Percentiles rank a stretch among this genome's conserved stretches.
These are phyloP conservation scores for Populus tremula DNA, from an alignment of 345 rosid genomes.

Conservation along the genomic window DNA sequence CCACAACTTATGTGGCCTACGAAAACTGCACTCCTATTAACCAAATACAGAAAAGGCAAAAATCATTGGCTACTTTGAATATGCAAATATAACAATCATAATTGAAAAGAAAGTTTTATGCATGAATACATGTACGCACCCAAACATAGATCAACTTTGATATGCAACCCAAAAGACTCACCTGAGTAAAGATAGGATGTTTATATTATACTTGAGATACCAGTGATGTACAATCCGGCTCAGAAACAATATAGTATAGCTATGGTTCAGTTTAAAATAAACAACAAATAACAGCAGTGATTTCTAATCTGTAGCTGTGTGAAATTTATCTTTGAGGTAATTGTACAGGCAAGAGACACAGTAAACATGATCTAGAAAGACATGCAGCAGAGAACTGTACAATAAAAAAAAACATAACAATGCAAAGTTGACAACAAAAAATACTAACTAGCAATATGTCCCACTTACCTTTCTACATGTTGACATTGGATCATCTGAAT, in stretches of 20 bases:
- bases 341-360: background rate
- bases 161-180: background rate
- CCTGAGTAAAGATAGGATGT: background rate
- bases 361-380: background rate
- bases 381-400: background rate
- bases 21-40: background rate
- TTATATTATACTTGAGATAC: background rate
- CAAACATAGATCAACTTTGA: background rate
- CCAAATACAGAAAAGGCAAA: background rate
- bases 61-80: background rate
- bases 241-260: background rate
- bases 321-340: background rate
- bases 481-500: slow-evolving; percentile 98
- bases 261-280: slow-evolving; percentile 1
- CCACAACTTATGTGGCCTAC: background rate
- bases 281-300: background rate
- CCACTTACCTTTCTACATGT: slow-evolving; percentile 77
- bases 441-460: background rate
- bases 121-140: background rate
- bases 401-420: background rate
- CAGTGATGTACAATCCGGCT: background rate
- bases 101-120: background rate
- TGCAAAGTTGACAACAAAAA: background rate
- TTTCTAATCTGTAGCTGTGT: background rate
- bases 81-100: background rate